Base-by-base conservation (phyloP, 257 asterid genomes). In the Vinca minor region DNA sequence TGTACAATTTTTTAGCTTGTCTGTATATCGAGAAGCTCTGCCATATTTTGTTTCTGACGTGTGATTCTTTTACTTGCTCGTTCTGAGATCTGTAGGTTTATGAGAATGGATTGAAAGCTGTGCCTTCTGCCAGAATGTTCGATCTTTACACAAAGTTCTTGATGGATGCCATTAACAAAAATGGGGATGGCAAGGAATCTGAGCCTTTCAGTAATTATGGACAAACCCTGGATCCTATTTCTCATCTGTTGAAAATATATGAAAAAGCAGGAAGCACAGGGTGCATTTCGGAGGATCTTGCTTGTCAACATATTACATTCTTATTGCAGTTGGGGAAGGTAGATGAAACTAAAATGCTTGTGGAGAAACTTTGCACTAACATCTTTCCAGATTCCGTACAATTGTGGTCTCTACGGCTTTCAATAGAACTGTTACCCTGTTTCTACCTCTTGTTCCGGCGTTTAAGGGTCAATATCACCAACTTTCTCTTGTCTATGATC, bases 261-360 rank as follows among this genome's bases (percentile, higher is more conserved):
- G 95, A 83, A 76, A 87, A 84, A 76, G 94, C 92, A 58, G 92
- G 83, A 81, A 75, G 45, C 66, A 66, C 70, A 58, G 86, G 78
- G 41, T 85, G 83, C 79, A 76, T 83, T 34, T 79, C 87, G 52
- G 94, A 85, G 69, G 87, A 83, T 70, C 87, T 93, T 73, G 95
- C 97, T 65, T 75, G 82, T 77, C 82, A 78, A 63, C 85, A 84
- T 67, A 79, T 85, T 72, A 79, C 96, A 13, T 85, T 87, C 68
- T 73, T 85, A 53, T 63, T 85, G 83, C 81, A 78, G 78, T 74
- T 84, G 68, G 83, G 88, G 54, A 87, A 76, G 55, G 53, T 65
- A 28, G 74, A 70, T 63, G 95, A 85, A 66, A 96, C 96, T 48
- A 84, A 72, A 73, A 62, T 63, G 67, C 83, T 82, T 63, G 42